Conservation (phyloP, 1,284 basidiomycete genomes). For the Ganoderma lingzhi region DNA sequence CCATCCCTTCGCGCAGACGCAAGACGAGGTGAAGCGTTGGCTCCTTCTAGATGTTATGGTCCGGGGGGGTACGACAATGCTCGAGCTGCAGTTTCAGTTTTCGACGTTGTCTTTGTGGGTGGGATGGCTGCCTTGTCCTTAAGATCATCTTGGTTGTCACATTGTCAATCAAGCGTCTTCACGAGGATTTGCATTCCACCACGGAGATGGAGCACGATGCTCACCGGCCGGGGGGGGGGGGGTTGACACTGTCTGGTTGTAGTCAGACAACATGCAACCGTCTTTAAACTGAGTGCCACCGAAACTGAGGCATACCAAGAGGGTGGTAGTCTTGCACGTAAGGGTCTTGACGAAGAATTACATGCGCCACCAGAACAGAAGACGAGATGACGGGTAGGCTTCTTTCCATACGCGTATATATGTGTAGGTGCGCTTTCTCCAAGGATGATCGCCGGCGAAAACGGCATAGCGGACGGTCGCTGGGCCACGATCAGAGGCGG, state of each 20-base stretch:
- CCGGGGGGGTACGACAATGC: constrained; percentile 79
- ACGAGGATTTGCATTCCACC: constrained; percentile 84
- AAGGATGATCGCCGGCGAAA: no score
- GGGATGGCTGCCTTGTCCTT: constrained; percentile 88
- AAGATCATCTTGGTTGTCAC: constrained; percentile 78
- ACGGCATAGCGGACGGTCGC: no score
- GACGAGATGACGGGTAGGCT: constrained; percentile 39
- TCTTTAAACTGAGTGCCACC: constrained; percentile 90
- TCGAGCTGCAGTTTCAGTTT: constrained; percentile 68
- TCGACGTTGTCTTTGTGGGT: constrained; percentile 78
- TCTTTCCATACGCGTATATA: no score
- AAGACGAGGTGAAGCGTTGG: constrained; percentile 61
- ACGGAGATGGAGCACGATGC: constrained; percentile 59
- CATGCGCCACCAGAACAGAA: constrained; percentile 77
- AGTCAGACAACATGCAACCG: constrained; percentile 85
- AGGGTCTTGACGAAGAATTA: constrained; percentile 79
- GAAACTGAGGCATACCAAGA: constrained; percentile 80
- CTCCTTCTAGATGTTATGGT: constrained; percentile 84
- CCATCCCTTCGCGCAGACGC: constrained; percentile 36
- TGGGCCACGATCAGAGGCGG: no score
- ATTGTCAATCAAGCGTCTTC: constrained; percentile 86
- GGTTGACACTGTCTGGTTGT: constrained; percentile 79
- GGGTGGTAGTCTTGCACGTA: constrained; percentile 59
- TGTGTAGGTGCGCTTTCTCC: no score
- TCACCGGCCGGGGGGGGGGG: constrained; percentile 64